Conservation (phyloP, 148 eudicot species). For the Beta vulgaris region DNA sequence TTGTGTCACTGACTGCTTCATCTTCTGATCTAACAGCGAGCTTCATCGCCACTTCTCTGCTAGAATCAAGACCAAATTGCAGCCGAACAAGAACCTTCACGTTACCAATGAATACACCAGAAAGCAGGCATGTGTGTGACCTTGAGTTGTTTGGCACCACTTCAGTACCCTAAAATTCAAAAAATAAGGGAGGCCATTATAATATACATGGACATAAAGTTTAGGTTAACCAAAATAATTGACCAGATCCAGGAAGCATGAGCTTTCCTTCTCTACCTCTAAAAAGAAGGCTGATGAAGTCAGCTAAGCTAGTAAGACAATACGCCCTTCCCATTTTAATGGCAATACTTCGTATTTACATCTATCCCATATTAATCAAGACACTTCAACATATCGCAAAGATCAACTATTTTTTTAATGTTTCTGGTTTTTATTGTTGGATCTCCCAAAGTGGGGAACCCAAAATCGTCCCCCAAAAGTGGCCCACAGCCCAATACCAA, state of each 20-base stretch:
- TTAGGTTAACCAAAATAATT: background rate
- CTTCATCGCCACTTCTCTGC: slow-evolving; percentile 94
- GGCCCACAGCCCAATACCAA: too few species aligned
- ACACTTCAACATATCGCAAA: too few species aligned
- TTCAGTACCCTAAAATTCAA: slow-evolving; percentile 68
- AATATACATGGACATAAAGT: background rate
- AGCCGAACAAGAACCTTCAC: slow-evolving; percentile 82
- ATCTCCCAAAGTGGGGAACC: too few species aligned
- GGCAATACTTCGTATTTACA: too few species aligned
- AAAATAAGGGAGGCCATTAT: background rate
- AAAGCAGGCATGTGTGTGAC: slow-evolving; percentile 85
- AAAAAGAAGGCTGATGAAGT: background rate
- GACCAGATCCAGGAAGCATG: background rate
- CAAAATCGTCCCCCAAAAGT: too few species aligned
- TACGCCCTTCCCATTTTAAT: too few species aligned
- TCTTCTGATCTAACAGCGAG: slow-evolving; percentile 92
- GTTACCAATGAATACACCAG: slow-evolving; percentile 86
- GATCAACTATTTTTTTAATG: too few species aligned
- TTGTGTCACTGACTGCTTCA: slow-evolving; percentile 76
- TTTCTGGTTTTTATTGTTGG: too few species aligned
- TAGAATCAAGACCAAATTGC: slow-evolving; percentile 77
- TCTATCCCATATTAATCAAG: too few species aligned
- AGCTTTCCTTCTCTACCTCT: background rate
- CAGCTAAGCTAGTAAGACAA: background rate
- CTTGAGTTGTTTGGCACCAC: slow-evolving; percentile 78